Base-by-base conservation (phyloP, 208 protist genomes). In the Trypanosoma lewisi region DNA sequence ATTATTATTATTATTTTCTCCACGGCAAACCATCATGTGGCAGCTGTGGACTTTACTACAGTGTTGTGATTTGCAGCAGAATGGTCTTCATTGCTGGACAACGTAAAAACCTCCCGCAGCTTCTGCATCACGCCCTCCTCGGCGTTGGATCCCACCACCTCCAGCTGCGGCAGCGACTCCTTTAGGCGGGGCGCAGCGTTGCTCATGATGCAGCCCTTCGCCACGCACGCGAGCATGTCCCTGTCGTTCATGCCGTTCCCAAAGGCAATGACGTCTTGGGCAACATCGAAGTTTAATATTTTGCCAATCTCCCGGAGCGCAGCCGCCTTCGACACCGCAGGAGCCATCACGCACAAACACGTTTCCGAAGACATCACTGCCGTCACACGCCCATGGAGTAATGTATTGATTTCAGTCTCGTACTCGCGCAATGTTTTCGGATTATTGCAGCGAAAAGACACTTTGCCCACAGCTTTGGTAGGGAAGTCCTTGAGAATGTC, bases 181-280 rank as follows among this genome's bases (percentile, higher is more conserved):
- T 84, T 85, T 44, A 93, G 65, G 0, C 73, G 74, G 31, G 65
- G 49, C 34, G 74, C 75, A 5, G 66, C 82, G 58, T 93, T 93
- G 16, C 42, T 69, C 86, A 93, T 93, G 17, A 93, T 67, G 57
- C 63, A 89, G 4, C 78, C 86, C 49, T 89, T 93, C 5, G 80
- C 80, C 2, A 82, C 82, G 0, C 45, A 67, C 17, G 52, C 37
- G 16, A 93, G 71, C 70, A 93, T 83, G 57, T 87, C 77, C 39
- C 63, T 63, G 48, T 93, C 86, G 58, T 89, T 93, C 57, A 89
- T 48, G 17, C 80, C 77, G 42, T 93, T 78, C 25, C 86, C 86
- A 66, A 93, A 88, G 9, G 80, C 78, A 59, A 89, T 78, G 57
- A 70, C 82, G 60, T 93, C 80, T 14, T 17, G 4, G 1, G 53